phyloP scores from a whole-genome alignment of 2,329 filamentous ascomycete species.

The Pezicula rhizophila region DNA sequence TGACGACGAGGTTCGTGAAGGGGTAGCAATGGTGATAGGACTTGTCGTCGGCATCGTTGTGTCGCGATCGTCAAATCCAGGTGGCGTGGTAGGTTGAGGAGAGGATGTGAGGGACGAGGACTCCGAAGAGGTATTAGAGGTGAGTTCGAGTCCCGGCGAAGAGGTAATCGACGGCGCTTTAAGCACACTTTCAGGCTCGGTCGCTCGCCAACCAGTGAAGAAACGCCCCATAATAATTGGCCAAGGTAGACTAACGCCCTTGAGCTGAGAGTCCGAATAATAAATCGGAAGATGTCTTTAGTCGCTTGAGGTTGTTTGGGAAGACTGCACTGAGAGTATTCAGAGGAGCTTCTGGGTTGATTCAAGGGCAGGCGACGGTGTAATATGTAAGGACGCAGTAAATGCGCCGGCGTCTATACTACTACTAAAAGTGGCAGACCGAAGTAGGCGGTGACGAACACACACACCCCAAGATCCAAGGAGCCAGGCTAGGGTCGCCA shows the following conservation, averaged over 20 bases:
- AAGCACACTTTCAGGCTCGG: neutral
- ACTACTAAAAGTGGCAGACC: no score
- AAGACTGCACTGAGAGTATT: no score
- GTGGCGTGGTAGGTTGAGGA: constrained; percentile 10
- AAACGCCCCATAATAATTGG: constrained; percentile 1
- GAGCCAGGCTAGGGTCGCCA: no score
- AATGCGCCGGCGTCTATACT: no score
- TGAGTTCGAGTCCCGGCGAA: constrained; percentile 1
- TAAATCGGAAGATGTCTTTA: neutral
- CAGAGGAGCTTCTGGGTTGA: no score
- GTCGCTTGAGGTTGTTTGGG: neutral
- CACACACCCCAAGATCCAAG: no score
- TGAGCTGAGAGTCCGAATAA: neutral
- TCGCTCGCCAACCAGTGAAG: neutral
- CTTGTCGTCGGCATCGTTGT: constrained; percentile 27
- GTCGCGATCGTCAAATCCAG: neutral
- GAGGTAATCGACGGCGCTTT: neutral
- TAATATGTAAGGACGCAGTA: no score
- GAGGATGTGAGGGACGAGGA: constrained; percentile 5
- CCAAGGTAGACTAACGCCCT: neutral
- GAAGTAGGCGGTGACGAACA: no score
- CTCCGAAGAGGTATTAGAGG: constrained; percentile 3
- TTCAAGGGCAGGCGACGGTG: no score
- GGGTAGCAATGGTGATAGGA: constrained; percentile 28
- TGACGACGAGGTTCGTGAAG: constrained; percentile 26